Conservation (phyloP, 768 basidiomycete species). For the Naganishia kalamii region DNA sequence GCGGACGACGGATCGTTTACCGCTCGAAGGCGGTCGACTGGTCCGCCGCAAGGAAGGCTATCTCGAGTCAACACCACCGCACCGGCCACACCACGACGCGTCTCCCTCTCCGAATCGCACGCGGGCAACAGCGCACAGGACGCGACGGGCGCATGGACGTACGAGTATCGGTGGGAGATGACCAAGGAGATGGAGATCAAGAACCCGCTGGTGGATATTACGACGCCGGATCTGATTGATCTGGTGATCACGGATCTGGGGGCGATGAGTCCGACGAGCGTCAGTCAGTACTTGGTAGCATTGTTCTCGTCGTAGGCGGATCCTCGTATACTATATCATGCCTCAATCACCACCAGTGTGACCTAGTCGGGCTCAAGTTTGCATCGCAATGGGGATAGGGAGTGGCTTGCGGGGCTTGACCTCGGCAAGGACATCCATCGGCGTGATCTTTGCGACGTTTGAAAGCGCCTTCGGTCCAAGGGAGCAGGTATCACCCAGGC, state of each 20-base stretch:
- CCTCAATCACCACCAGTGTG: too few species aligned
- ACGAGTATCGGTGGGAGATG: constrained; percentile 52
- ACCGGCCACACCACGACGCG: constrained; percentile 37
- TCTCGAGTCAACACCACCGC: constrained; percentile 44
- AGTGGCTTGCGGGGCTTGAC: too few species aligned
- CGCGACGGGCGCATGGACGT: constrained; percentile 12
- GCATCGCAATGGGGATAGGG: too few species aligned
- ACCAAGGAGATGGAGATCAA: constrained; percentile 72
- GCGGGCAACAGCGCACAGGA: constrained; percentile 5
- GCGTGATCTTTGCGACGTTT: too few species aligned
- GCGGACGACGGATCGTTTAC: not conserved
- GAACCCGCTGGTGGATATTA: constrained; percentile 90
- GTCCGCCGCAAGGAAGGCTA: not conserved
- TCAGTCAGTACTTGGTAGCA: constrained; percentile 89
- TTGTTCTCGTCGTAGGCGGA: constrained; percentile 58
- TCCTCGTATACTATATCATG: too few species aligned
- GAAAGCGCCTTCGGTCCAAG: too few species aligned
- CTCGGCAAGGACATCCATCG: too few species aligned
- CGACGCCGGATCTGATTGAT: constrained; percentile 86
- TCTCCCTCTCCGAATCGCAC: constrained; percentile 14
- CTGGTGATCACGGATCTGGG: constrained; percentile 93
- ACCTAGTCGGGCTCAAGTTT: too few species aligned
- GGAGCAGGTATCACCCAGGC: too few species aligned
- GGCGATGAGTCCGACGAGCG: constrained; percentile 59
- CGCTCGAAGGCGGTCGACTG: not conserved